phyloP scores from a whole-genome alignment of 2,329 filamentous ascomycete species.

The Aspergillus glaucus region DNA sequence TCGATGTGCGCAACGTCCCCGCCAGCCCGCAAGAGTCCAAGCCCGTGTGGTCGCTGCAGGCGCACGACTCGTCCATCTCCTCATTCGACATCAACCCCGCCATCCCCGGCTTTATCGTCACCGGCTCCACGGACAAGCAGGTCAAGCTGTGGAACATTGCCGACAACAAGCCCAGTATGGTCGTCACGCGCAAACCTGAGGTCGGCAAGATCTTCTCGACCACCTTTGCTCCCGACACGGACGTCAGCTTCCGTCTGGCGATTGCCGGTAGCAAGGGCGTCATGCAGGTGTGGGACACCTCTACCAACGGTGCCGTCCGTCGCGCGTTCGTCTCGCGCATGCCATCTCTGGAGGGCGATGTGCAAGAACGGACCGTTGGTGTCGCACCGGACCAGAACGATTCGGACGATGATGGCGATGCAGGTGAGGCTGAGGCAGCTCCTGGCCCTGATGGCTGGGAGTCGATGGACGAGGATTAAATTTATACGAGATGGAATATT shows the following conservation, averaged over 20 bases:
- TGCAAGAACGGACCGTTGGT: conserved; percentile 70
- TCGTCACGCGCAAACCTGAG: conserved; percentile 84
- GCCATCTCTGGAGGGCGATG: conserved; percentile 54
- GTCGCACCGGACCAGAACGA: conserved; percentile 61
- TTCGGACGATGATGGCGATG: conserved; percentile 56
- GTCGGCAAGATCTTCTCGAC: conserved; percentile 93
- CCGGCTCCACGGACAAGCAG: conserved; percentile 86
- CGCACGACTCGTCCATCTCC: conserved; percentile 86
- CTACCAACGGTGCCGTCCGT: conserved; percentile 82
- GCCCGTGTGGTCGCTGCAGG: conserved; percentile 89
- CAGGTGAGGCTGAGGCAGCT: conserved; percentile 44
- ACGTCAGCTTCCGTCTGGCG: conserved; percentile 85
- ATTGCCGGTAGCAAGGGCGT: conserved; percentile 91
- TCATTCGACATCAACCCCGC: conserved; percentile 86
- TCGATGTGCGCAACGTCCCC: conserved; percentile 74
- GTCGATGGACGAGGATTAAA: conserved; percentile 49
- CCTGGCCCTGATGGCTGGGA: conserved; percentile 49
- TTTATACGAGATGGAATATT: conserved; percentile 2
- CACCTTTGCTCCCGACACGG: conserved; percentile 79
- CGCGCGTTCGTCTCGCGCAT: conserved; percentile 73
- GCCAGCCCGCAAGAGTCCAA: conserved; percentile 68
- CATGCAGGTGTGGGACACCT: conserved; percentile 93
- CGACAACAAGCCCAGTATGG: conserved; percentile 74
- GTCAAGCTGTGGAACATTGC: conserved; percentile 96
- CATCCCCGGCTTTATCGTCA: conserved; percentile 88